phyloP scores from a whole-genome alignment of 2,329 filamentous ascomycete genomes.

The Sordariomycetes sp. region DNA sequence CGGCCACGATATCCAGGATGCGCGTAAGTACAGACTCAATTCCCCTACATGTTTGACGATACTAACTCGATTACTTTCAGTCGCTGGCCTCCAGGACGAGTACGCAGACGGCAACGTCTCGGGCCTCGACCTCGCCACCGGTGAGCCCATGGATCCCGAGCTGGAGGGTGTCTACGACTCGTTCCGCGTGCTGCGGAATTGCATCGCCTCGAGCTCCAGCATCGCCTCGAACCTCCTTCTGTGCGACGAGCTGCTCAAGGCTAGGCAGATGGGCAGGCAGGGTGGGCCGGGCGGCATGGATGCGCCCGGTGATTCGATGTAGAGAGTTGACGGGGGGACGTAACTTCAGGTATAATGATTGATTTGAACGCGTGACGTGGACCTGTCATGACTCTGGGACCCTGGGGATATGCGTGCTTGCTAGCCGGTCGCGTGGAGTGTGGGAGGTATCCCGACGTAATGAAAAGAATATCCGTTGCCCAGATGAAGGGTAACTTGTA shows the following conservation, averaged over 20 bases:
- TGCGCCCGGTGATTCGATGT: conserved; percentile 39
- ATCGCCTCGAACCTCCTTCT: conserved; percentile 92
- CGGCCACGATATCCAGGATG: conserved; percentile 93
- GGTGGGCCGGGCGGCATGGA: conserved; percentile 53
- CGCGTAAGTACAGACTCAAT: conserved; percentile 41
- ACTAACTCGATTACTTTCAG: conserved; percentile 24
- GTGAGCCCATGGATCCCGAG: conserved; percentile 88
- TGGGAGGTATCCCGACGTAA: not conserved
- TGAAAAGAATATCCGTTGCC: not conserved
- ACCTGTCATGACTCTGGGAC: not conserved
- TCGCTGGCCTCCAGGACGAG: conserved; percentile 80
- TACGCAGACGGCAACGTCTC: conserved; percentile 71
- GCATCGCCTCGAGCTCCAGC: conserved; percentile 82
- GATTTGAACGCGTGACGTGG: not conserved
- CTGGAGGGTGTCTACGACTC: conserved; percentile 91
- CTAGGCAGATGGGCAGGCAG: conserved; percentile 76
- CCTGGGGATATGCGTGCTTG: not conserved
- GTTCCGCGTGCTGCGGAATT: conserved; percentile 88
- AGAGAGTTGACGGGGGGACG: conserved; percentile 14
- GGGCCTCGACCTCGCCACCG: conserved; percentile 74
- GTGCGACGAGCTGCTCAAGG: conserved; percentile 95
- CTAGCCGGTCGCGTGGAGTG: not conserved
- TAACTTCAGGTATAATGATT: not conserved
- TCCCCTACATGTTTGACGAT: conserved; percentile 4
- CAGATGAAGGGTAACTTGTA: not conserved